Conservation (phyloP, 73 alveolate species). For the Paramecium caudatum region DNA sequence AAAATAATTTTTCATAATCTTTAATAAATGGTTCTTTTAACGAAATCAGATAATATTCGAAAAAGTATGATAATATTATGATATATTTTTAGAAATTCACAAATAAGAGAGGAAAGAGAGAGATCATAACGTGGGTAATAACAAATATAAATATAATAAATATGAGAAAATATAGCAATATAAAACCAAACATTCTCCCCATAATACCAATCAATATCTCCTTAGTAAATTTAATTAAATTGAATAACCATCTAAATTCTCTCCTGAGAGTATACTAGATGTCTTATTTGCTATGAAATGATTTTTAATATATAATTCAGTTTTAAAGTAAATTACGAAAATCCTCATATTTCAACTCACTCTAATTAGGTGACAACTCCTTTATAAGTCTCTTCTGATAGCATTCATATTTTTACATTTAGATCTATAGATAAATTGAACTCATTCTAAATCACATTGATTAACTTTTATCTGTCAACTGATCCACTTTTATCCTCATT, state of each 20-base stretch:
- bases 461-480: constrained; percentile 66
- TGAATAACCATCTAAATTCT: not conserved
- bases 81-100: not conserved
- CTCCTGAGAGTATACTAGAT: constrained; percentile 29
- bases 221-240: constrained; percentile 35
- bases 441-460: constrained; percentile 71
- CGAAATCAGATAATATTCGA: constrained; percentile 17
- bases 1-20: not conserved
- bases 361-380: constrained; percentile 67
- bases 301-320: too few species aligned
- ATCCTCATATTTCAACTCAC: constrained; percentile 73
- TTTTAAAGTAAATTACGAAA: constrained; percentile 69
- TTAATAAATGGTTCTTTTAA: constrained; percentile 19
- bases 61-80: not conserved
- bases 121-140: not conserved
- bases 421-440: constrained; percentile 71
- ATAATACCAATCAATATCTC: constrained; percentile 7
- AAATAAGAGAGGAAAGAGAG: not conserved
- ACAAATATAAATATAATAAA: constrained; percentile 48
- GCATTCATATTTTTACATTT: constrained; percentile 54
- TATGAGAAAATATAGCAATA: constrained; percentile 41
- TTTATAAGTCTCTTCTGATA: constrained; percentile 43
- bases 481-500: constrained; percentile 91
- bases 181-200: constrained; percentile 45
- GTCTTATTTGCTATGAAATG: too few species aligned